Base-by-base conservation (phyloP, 2,329 filamentous ascomycete species). In the Epichloe typhina region DNA sequence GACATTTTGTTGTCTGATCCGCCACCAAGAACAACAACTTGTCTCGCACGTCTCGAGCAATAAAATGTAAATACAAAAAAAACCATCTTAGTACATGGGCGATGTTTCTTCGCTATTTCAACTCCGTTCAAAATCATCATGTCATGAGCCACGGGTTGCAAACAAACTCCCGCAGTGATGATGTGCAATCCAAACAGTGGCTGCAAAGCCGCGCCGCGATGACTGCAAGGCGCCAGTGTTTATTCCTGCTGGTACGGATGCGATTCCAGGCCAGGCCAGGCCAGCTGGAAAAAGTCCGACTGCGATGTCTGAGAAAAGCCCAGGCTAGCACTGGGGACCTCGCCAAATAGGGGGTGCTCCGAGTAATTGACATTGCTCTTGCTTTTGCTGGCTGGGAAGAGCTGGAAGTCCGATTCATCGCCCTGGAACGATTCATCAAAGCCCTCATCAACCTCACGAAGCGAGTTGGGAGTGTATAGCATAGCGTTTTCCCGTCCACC, bases 401-500 rank as follows among this genome's bases (percentile, higher is more conserved):
- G 73, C 17, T 77, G 75, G 58, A 88, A 88, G 63, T 88, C 84
- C 11, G 64, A 68, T n/a, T 69, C 68, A 23, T 71, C 67, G 9
- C 63, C 68, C n/a, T 63, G 68, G 46, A 66, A 67, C 35, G 69
- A 66, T 33, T 83, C 81, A 40, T 79, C 76, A 57, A 81, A 85
- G 39, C 75, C 76, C 59, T 88, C 83, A 53, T 88, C 84, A 26
- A 80, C 72, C 23, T 79, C 76, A 17, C 71, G 69, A 53, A 80
- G 65, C 0, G 82, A 82, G 41, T 74, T 74, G 46, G 84, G 81
- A 9, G 84, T 84, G 66, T 75, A 84, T 35, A 88, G 74, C 69
- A 86, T 85, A 1, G 80, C 70, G 53, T 84, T 82, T 37, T 77
- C 75, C 58, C 87, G 83, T 5, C 82, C 84, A 50, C 74, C 73